Evolutionary conservation across 2,329 filamentous ascomycete genomes (phyloP).

Genomic region (Aspergillus fumigatiaffinis): DNA sequence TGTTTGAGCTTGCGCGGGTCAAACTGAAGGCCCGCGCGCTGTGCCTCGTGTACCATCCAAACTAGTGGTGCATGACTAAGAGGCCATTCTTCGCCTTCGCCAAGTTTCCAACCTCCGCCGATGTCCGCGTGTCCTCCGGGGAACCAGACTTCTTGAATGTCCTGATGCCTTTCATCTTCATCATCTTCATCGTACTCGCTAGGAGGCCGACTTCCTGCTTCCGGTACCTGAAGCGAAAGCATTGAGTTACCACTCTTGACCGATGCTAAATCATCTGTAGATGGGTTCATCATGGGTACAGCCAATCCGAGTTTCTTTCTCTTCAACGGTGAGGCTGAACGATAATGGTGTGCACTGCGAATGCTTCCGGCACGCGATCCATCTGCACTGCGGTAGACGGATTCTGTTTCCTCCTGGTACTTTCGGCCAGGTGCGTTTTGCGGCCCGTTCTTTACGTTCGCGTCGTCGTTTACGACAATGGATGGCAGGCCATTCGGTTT

Average conservation of each 20-base stretch:
- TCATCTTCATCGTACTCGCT: slow-evolving; percentile 21
- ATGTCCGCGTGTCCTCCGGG: slow-evolving; percentile 74
- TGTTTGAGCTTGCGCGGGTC: slow-evolving; percentile 64
- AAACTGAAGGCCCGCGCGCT: slow-evolving; percentile 64
- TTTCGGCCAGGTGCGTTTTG: slow-evolving; percentile 2
- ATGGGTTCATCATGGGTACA: slow-evolving; percentile 23
- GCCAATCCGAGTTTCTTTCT: slow-evolving; percentile 18
- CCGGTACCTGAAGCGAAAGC: slow-evolving; percentile 27
- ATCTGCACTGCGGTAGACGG: slow-evolving; percentile 27
- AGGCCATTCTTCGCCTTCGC: slow-evolving; percentile 52
- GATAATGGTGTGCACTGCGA: slow-evolving; percentile 22
- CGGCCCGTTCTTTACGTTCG: slow-evolving; percentile 2
- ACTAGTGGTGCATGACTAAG: slow-evolving; percentile 65
- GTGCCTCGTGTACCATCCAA: slow-evolving; percentile 66
- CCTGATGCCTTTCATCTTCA: slow-evolving; percentile 51
- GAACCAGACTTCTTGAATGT: slow-evolving; percentile 74
- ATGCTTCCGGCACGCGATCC: slow-evolving; percentile 19
- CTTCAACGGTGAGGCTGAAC: slow-evolving; percentile 19
- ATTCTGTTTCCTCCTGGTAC: slow-evolving; percentile 18
- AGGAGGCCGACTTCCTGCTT: slow-evolving; percentile 3
- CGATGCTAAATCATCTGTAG: slow-evolving; percentile 29
- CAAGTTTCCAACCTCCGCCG: slow-evolving; percentile 68
- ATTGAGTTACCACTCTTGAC: slow-evolving; percentile 28
- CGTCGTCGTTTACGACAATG: slow-evolving; percentile 29
- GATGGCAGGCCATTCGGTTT: slow-evolving; percentile 22